phyloP scores from a whole-genome alignment of 2,329 filamentous ascomycete species.

The Phialophora verrucosa region DNA sequence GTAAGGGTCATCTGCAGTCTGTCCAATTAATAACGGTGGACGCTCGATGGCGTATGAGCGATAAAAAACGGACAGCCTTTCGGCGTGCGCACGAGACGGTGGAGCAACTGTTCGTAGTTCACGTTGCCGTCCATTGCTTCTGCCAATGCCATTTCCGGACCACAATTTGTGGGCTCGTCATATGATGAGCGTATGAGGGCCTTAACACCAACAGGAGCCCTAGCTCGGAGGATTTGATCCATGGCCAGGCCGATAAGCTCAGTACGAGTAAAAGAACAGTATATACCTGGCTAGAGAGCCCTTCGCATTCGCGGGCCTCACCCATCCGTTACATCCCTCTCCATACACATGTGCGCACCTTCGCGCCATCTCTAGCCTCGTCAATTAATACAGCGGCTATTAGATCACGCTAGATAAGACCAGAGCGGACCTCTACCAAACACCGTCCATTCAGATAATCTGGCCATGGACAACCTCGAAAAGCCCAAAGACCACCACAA shows the following conservation, averaged over 20 bases:
- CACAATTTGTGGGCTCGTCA: slow-evolving; percentile 18
- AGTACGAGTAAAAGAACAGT: background rate
- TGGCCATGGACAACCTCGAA: slow-evolving; percentile 25
- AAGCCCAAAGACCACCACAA: slow-evolving; percentile 21
- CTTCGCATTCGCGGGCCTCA: background rate
- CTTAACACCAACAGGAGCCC: background rate
- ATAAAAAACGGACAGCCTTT: background rate
- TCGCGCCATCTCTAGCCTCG: background rate
- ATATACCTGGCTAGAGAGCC: background rate
- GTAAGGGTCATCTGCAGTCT: background rate
- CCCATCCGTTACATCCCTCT: background rate
- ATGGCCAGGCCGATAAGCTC: background rate
- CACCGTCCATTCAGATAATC: background rate
- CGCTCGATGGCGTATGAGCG: background rate
- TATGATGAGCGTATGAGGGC: slow-evolving; percentile 11
- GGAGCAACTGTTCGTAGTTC: background rate
- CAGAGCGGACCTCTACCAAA: background rate
- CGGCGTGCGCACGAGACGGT: slow-evolving; percentile 5
- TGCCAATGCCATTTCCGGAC: slow-evolving; percentile 6
- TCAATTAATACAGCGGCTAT: background rate
- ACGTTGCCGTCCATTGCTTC: background rate
- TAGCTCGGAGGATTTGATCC: background rate
- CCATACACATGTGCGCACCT: background rate
- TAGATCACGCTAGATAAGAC: background rate
- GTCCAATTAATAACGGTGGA: slow-evolving; percentile 6